phyloP scores from a whole-genome alignment of 371 early-diverging fungal genomes.

The Lichtheimia ornata region DNA sequence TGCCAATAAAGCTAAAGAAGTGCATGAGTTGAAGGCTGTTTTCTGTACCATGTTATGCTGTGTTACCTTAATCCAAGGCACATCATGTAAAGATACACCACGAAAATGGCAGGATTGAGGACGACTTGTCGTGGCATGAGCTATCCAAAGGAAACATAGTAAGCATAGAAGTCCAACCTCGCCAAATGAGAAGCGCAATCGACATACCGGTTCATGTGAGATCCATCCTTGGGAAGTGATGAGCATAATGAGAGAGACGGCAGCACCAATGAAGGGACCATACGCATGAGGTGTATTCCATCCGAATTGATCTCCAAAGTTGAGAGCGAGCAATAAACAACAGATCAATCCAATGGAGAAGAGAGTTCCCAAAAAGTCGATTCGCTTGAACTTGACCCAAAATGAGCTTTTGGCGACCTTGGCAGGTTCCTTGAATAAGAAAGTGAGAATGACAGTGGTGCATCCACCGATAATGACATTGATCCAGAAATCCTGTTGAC shows the following conservation, averaged over 20 bases:
- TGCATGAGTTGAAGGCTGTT: not conserved
- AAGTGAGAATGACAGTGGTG: constrained; percentile 48
- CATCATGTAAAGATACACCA: constrained; percentile 33
- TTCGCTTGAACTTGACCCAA: constrained; percentile 56
- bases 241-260: constrained; percentile 9
- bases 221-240: constrained; percentile 20
- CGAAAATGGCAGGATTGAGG: constrained; percentile 15
- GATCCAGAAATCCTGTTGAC: constrained; percentile 61
- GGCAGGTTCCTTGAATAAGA: constrained; percentile 50
- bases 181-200: constrained; percentile 30
- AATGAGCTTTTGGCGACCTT: constrained; percentile 39
- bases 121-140: constrained; percentile 19
- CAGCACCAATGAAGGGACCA: constrained; percentile 22
- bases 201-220: constrained; percentile 19
- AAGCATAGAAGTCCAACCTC: constrained; percentile 29
- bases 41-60: not conserved
- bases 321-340: constrained; percentile 51
- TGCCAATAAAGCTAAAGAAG: constrained; percentile 53
- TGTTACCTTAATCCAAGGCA: constrained; percentile 58
- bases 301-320: constrained; percentile 39
- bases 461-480: constrained; percentile 75
- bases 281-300: constrained; percentile 13
- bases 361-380: constrained; percentile 57
- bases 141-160: constrained; percentile 5
- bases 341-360: constrained; percentile 23